Percentiles rank a stretch among this genome's conserved stretches.
Evolutionary conservation across 1,284 basidiomycete species (phyloP).

Genomic region (Cryptococcus amylolentus): DNA sequence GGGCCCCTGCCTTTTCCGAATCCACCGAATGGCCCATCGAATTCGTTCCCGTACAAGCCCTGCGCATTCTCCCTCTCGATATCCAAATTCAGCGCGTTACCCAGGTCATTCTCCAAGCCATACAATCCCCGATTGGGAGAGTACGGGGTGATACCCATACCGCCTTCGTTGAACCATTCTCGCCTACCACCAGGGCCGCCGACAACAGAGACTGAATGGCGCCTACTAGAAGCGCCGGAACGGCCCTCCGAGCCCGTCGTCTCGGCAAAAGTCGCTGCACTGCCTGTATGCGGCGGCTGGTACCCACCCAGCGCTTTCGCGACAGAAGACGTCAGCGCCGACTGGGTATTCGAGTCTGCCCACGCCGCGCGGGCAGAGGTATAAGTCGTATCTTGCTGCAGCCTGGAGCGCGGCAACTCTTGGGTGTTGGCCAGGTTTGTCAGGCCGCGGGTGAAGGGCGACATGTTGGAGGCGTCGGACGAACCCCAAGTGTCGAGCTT

Average conservation of each 20-base stretch:
- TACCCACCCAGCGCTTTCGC: conserved; percentile 29
- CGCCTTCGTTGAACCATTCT: conserved; percentile 52
- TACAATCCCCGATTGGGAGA: conserved; percentile 47
- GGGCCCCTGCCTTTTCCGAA: too few species aligned
- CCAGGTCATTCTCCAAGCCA: conserved; percentile 66
- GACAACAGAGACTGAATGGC: conserved; percentile 82
- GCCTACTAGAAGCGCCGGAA: conserved; percentile 69
- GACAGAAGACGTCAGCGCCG: conserved; percentile 30
- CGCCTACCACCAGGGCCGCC: conserved; percentile 39
- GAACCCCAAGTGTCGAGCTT: conserved; percentile 24
- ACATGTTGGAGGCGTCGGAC: conserved; percentile 40
- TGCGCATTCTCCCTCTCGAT: conserved; percentile 44
- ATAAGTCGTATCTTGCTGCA: conserved; percentile 1
- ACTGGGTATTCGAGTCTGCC: conserved; percentile 14
- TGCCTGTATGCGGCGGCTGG: conserved; percentile 30
- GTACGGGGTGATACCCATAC: conserved; percentile 57
- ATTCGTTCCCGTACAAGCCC: conserved; percentile 15
- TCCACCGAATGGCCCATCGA: too few species aligned
- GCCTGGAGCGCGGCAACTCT: background rate
- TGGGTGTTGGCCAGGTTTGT: conserved; percentile 3
- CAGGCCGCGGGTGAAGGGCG: conserved; percentile 36
- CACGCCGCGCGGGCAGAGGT: conserved; percentile 11
- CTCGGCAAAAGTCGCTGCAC: conserved; percentile 16
- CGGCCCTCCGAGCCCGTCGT: conserved; percentile 15
- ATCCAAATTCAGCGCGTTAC: conserved; percentile 62